phyloP scores from a whole-genome alignment of 495 filamentous ascomycete genomes.

The Podospora anserina region DNA sequence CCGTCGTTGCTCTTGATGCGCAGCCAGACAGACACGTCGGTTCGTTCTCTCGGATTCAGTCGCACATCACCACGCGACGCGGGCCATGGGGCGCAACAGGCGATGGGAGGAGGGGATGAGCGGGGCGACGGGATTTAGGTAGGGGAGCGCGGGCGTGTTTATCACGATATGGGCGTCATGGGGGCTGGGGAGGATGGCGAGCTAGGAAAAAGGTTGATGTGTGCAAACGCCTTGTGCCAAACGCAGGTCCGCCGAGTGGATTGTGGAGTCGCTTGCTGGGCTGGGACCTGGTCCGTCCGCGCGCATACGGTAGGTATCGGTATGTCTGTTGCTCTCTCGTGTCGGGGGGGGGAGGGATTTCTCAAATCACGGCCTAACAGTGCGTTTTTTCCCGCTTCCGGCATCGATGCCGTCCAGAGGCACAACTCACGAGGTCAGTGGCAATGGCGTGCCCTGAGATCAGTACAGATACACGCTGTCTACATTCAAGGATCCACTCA shows the following conservation, averaged over 20 bases:
- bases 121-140: neutral
- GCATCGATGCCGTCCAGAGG: conserved; percentile 1
- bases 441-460: neutral
- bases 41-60: conserved; percentile 9
- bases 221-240: conserved; percentile 13
- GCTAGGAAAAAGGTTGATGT: conserved; percentile 28
- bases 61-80: conserved; percentile 24
- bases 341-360: neutral
- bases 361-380: conserved; percentile 26
- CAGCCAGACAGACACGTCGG: neutral
- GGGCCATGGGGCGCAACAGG: neutral
- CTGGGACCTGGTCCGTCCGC: neutral
- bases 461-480: neutral
- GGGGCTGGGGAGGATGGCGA: conserved; percentile 14
- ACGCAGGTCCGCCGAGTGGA: neutral
- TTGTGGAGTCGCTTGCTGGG: conserved; percentile 19
- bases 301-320: neutral
- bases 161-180: conserved; percentile 16
- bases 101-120: neutral
- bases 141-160: neutral
- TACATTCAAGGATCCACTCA: conserved; percentile 1
- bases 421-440: conserved; percentile 1
- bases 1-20: conserved; percentile 25
- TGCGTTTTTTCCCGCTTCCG: conserved; percentile 11
- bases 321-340: no score